Base-by-base conservation (phyloP, 306 rosid species). In the Pyrus communis region DNA sequence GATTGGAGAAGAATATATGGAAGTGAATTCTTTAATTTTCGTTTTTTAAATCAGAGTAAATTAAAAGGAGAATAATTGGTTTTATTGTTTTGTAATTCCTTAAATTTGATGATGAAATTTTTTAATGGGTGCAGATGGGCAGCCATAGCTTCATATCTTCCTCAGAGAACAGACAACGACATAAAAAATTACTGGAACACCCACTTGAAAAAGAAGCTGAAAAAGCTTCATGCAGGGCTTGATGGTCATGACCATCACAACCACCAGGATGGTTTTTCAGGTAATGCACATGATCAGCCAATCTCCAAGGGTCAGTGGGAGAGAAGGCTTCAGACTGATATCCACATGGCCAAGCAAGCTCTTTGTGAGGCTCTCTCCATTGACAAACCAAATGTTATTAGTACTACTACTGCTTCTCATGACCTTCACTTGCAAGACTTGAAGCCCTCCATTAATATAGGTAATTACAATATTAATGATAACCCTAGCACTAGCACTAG, bases 321-420 rank as follows among this genome's bases (percentile, higher is more conserved):
- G 84, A 90, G 96, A 83, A 90, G 88, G 83, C 88, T 94, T 61
- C 98, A 94, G 73, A 94, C 97, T 25, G 96, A 94, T 75, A 94
- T 94, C 60, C 84, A 94, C 69, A 85, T 77, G 87, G 98, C 98
- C 71, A 94, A 90, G 35, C 91, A 87, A 83, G 98, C 96, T 63
- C 82, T 94, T 14, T 82, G 89, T 69, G 93, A 94, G 55, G 98
- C 98, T 33, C 85, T 94, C 28, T 94, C 98, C 52, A 88, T 94
- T 35, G 85, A 87, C 79, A 83, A 83, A 31, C 67, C 85, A 73
- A 81, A 18, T 51, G 7, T 5, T 51, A 17, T 51, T 51, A 51
- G 21, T 51, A 15, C 55, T 2, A 5, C 3, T 49, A 63, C 80
- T 64, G 18, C 9, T 51, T 51, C 55, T n/a, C 54, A 43, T 54